phyloP scores from a whole-genome alignment of 1,284 basidiomycete species.

The Marasmius tenuissimus region DNA sequence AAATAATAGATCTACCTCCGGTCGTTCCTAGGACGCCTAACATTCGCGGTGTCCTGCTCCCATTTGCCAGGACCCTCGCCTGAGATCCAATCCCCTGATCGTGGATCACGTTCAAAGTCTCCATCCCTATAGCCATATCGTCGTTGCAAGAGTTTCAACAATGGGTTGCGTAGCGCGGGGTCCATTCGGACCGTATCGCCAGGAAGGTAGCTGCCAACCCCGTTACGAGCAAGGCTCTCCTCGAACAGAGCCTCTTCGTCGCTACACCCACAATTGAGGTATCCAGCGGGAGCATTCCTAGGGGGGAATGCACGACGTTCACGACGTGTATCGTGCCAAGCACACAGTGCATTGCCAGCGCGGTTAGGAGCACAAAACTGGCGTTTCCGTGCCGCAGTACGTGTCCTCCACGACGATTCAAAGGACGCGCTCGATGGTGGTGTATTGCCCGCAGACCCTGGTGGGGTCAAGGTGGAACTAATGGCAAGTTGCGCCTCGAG shows the following conservation, averaged over 20 bases:
- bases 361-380: slow-evolving; percentile 79
- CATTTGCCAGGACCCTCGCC: slow-evolving; percentile 62
- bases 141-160: slow-evolving; percentile 65
- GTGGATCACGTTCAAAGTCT: slow-evolving; percentile 72
- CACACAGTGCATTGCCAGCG: slow-evolving; percentile 81
- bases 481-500: slow-evolving; percentile 39
- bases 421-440: slow-evolving; percentile 48
- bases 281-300: slow-evolving; percentile 74
- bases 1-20: background rate
- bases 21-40: slow-evolving; percentile 6
- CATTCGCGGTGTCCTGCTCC: slow-evolving; percentile 52
- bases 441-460: slow-evolving; percentile 29
- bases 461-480: slow-evolving; percentile 26
- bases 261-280: slow-evolving; percentile 81
- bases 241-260: slow-evolving; percentile 81
- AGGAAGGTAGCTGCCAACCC: slow-evolving; percentile 76
- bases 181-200: slow-evolving; percentile 86
- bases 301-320: slow-evolving; percentile 76
- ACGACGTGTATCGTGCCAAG: slow-evolving; percentile 83
- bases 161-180: slow-evolving; percentile 75
- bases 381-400: slow-evolving; percentile 68
- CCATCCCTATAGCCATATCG: slow-evolving; percentile 81
- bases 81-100: slow-evolving; percentile 61
- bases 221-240: slow-evolving; percentile 74
- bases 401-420: slow-evolving; percentile 62